phyloP scores from a whole-genome alignment of 805 yeast species.

The Blastobotrys peoriensis region DNA sequence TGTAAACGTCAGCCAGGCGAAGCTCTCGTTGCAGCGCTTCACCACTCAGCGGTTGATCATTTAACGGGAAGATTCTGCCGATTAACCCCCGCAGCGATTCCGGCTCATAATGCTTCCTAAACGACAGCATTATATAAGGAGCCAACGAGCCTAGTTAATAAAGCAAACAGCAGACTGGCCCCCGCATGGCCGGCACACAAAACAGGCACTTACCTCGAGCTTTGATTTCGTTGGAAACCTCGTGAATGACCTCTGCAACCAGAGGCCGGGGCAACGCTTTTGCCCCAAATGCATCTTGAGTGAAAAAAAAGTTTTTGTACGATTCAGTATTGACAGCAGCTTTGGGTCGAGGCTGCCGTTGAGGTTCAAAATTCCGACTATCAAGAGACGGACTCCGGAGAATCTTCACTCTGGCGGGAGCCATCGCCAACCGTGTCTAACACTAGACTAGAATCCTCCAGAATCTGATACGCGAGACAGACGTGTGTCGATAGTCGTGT shows the following conservation, averaged over 20 bases:
- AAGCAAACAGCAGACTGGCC: too few relatives aligned
- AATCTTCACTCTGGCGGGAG: neutral
- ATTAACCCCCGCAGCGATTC: slow-evolving; percentile 52
- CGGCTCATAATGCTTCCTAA: slow-evolving; percentile 56
- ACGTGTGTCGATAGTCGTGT: too few relatives aligned
- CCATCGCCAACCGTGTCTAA: too few relatives aligned
- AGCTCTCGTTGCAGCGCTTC: slow-evolving; percentile 42
- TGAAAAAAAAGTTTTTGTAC: slow-evolving; percentile 19
- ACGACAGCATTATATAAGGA: slow-evolving; percentile 71
- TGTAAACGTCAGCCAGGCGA: slow-evolving; percentile 54
- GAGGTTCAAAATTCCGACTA: neutral
- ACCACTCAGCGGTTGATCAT: slow-evolving; percentile 42
- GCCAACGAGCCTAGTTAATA: slow-evolving; percentile 41
- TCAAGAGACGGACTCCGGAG: neutral
- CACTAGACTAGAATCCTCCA: too few relatives aligned
- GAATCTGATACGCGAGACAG: too few relatives aligned
- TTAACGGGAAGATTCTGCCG: slow-evolving; percentile 52
- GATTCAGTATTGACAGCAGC: neutral
- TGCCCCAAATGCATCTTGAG: slow-evolving; percentile 19
- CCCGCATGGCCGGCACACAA: too few relatives aligned
- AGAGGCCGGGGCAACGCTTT: slow-evolving; percentile 23
- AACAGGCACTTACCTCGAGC: slow-evolving; percentile 40
- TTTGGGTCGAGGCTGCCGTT: neutral
- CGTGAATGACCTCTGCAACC: slow-evolving; percentile 60
- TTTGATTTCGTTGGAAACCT: slow-evolving; percentile 68